Percentiles rank a stretch among this genome's conserved stretches.
Evolutionary conservation across 768 basidiomycete species (phyloP).

Genomic region (Auricularia sp.): DNA sequence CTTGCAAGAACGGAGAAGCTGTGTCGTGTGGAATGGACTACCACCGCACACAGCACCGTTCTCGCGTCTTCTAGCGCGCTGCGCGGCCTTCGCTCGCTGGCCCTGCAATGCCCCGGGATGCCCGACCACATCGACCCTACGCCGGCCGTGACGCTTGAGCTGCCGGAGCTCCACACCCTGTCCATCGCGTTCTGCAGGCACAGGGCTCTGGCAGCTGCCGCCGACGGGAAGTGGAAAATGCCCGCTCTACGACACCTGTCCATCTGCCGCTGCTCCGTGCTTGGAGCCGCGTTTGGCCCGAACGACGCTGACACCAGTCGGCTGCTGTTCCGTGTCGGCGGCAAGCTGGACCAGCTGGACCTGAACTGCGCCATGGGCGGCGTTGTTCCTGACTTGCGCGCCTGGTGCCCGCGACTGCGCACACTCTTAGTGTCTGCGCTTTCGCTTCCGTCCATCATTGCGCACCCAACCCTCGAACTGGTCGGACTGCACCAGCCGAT

Average conservation of each 20-base stretch:
- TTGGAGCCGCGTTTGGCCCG: neutral
- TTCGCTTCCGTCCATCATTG: neutral
- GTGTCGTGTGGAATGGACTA: neutral
- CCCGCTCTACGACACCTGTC: neutral
- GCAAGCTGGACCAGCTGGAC: neutral
- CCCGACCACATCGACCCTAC: neutral
- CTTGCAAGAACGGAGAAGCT: neutral
- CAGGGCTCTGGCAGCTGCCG: neutral
- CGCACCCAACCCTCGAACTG: neutral
- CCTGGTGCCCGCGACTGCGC: neutral
- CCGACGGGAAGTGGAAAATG: neutral
- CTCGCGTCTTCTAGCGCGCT: neutral
- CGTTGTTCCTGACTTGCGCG: neutral
- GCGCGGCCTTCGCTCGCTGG: neutral
- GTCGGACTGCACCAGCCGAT: constrained; percentile 1
- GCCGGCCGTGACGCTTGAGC: neutral
- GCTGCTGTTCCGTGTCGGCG: neutral
- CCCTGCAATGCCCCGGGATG: neutral
- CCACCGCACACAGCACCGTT: neutral
- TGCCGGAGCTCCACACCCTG: neutral
- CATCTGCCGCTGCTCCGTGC: neutral
- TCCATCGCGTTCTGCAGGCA: constrained; percentile 1
- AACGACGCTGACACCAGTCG: neutral
- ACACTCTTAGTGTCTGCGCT: neutral
- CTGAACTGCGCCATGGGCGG: constrained; percentile 1